Base-by-base conservation (phyloP, 331 rosid genomes). In the Saraca asoca region DNA sequence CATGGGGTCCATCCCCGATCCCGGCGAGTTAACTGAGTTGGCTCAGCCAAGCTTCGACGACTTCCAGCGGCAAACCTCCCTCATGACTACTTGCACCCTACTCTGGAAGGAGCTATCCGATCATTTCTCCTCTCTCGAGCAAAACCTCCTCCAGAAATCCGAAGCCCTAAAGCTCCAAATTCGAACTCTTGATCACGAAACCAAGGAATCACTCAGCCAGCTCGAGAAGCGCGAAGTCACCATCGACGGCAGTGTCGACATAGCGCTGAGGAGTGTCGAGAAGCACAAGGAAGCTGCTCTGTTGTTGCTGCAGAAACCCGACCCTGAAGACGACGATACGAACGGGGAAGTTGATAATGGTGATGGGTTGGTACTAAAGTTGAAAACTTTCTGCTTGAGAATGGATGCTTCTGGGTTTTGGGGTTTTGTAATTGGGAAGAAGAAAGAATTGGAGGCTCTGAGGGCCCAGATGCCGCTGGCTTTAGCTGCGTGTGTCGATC, bases 1-100 rank as follows among this genome's bases (percentile, higher is more conserved):
- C 51, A 89, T 89, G 97, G 97, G 96, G 94, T 87, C 98, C 76
- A 83, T 81, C 86, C 90, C 88, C 88, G 98, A 94, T 94, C 96
- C 98, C 69, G 98, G 98, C 66, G 97, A 90, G 91, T 73, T 88
- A 78, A 58, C 79, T 48, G 98, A 87, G 94, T 69, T 78, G 77
- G 54, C 87, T 83, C 91, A 59, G 63, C 91, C 95, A 49, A 86
- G 88, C 74, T 94, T 94, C 68, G 95, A 90, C 38, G 98, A 94
- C 56, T 94, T 94, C 72, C 98, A 90, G 80, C 75, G 95, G 71
- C 97, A 94, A 71, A 83, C 97, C 55, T 94, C 98, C 0, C 95
- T 94, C 19, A 94, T 90, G 97, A 88, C 98, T 12, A 90, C 85
- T 84, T 94, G 98, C 68, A 94, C 98, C 34, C 85, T 90, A 6